Evolutionary conservation across 257 asterid species (phyloP).

Genomic region (Solanum appendiculatum): DNA sequence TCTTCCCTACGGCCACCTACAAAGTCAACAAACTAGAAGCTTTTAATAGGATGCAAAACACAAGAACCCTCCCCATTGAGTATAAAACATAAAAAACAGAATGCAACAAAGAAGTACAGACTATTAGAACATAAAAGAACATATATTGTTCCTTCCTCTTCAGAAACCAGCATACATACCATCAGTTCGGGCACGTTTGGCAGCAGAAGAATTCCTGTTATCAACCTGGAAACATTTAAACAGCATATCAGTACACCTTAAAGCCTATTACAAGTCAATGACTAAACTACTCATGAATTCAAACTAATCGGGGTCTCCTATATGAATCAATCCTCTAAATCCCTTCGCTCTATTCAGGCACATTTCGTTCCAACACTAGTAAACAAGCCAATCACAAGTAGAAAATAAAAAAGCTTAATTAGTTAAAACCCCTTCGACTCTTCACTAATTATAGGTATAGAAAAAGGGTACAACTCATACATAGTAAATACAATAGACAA

Average conservation of each 20-base stretch:
- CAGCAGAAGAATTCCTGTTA: conserved; percentile 71
- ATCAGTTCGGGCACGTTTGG: conserved; percentile 79
- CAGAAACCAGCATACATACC: conserved; percentile 23
- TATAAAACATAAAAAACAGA: background rate
- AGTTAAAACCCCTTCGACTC: background rate
- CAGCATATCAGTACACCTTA: background rate
- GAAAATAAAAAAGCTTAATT: background rate
- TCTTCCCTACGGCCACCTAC: conserved; percentile 92
- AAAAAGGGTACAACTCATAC: background rate
- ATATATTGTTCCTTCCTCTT: background rate
- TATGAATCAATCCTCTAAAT: background rate
- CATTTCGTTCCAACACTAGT: background rate
- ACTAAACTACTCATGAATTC: background rate
- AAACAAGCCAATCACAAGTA: background rate
- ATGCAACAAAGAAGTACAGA: background rate
- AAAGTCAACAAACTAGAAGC: conserved; percentile 5
- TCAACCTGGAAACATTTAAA: conserved; percentile 38
- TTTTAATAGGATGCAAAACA: background rate
- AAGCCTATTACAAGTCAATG: background rate
- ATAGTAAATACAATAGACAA: background rate
- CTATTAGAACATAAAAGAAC: background rate
- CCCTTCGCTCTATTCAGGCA: background rate
- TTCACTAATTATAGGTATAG: background rate
- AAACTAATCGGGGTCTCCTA: background rate
- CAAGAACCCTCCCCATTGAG: background rate